Conservation (phyloP, 257 asterid genomes). For the Prunella vulgaris region DNA sequence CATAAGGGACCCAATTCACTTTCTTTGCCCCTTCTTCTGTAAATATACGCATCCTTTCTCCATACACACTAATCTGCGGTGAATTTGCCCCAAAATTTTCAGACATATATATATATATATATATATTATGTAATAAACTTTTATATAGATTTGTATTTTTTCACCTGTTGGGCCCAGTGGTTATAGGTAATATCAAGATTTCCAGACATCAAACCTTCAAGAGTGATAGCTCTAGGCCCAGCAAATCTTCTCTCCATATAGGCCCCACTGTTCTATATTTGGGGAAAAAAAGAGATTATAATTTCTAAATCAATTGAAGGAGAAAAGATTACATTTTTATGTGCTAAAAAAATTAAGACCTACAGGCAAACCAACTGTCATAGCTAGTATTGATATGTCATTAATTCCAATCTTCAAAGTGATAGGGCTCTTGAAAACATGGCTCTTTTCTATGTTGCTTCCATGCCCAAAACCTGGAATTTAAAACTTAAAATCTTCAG, state of each 20-base stretch:
- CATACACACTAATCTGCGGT: constrained; percentile 53
- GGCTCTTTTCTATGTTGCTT: constrained; percentile 75
- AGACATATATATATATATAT: background rate
- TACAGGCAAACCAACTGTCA: constrained; percentile 88
- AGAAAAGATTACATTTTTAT: background rate
- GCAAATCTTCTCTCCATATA: constrained; percentile 94
- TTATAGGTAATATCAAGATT: constrained; percentile 70
- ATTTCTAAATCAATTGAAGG: no score
- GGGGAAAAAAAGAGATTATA: background rate
- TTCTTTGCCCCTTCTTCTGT: constrained; percentile 63
- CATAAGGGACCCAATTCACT: constrained; percentile 43
- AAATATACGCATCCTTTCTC: constrained; percentile 48
- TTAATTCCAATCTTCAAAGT: constrained; percentile 50
- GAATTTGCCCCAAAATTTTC: background rate
- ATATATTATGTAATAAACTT: no score
- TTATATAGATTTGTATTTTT: no score
- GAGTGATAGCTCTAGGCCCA: constrained; percentile 63
- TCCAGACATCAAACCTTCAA: constrained; percentile 87
- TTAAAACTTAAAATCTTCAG: no score
- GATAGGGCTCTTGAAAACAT: constrained; percentile 49
- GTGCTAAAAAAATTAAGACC: background rate
- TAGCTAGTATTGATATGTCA: constrained; percentile 56
- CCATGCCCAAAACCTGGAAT: constrained; percentile 75
- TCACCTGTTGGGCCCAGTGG: constrained; percentile 73
- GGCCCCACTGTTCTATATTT: constrained; percentile 85